Conservation (phyloP, 768 basidiomycete genomes). For the Lactarius sp. region DNA sequence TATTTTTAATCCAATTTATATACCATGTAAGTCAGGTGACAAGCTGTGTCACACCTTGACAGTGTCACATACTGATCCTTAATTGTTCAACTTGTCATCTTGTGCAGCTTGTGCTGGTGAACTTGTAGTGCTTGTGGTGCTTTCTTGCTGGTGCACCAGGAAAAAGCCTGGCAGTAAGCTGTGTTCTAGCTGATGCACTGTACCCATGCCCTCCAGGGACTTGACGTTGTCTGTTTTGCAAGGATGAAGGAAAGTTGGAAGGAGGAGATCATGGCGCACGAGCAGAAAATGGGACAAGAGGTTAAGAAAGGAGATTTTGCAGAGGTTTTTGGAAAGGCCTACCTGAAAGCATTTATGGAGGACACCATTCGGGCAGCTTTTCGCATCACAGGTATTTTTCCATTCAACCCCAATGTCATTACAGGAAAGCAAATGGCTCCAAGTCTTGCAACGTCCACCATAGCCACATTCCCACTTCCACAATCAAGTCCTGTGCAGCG, state of each 20-base stretch:
- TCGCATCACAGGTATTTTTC: constrained; percentile 37
- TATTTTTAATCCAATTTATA: too few relatives aligned
- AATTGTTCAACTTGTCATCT: too few relatives aligned
- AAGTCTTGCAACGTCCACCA: constrained; percentile 31
- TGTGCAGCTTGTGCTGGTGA: too few relatives aligned
- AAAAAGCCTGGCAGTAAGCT: too few relatives aligned
- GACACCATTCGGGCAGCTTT: constrained; percentile 29
- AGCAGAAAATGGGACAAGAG: constrained; percentile 2
- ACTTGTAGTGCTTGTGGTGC: too few relatives aligned
- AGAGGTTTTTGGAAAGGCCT: constrained; percentile 33
- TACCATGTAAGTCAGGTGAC: too few relatives aligned
- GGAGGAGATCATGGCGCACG: constrained; percentile 6
- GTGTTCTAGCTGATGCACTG: too few relatives aligned
- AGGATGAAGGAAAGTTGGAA: constrained; percentile 34
- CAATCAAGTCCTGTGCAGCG: constrained; percentile 28
- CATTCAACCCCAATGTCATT: constrained; percentile 36
- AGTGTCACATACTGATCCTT: too few relatives aligned
- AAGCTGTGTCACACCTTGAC: too few relatives aligned
- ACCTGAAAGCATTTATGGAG: constrained; percentile 30
- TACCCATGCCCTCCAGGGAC: constrained; percentile 41
- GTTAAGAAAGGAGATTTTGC: constrained; percentile 36
- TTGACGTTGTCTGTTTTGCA: constrained; percentile 43
- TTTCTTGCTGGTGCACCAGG: too few relatives aligned
- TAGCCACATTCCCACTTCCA: constrained; percentile 28
- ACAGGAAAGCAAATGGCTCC: constrained; percentile 35